Percentiles rank a stretch among this genome's conserved stretches.
Conservation (phyloP, 2,329 filamentous ascomycete species). For the Alternaria rosae region DNA sequence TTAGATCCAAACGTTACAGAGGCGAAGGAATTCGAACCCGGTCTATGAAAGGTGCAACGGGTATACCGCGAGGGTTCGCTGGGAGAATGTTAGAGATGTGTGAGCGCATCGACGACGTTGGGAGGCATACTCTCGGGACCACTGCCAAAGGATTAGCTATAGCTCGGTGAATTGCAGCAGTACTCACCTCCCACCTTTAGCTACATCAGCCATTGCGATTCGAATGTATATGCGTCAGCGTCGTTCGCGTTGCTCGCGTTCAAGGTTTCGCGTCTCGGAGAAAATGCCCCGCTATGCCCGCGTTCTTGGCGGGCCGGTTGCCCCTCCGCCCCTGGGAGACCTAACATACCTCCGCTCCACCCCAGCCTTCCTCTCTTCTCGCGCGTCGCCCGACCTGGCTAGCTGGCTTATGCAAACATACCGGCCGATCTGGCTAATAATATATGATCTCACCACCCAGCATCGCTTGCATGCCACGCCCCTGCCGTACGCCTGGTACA, state of each 20-base stretch:
- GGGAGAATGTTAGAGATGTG: conserved; percentile 46
- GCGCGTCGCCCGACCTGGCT: neutral
- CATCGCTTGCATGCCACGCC: conserved; percentile 1
- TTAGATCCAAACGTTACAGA: neutral
- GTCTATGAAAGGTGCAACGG: conserved; percentile 18
- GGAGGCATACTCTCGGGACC: conserved; percentile 11
- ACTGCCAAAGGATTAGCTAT: conserved; percentile 5
- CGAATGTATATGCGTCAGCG: conserved; percentile 1
- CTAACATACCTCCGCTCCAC: neutral
- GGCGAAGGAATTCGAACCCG: neutral
- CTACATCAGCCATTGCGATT: conserved; percentile 38
- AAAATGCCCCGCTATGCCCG: conserved; percentile 23
- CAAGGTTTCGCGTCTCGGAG: conserved; percentile 33
- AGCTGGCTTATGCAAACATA: neutral
- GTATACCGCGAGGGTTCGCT: conserved; percentile 17
- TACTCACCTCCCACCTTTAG: conserved; percentile 35
- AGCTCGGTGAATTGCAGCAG: neutral
- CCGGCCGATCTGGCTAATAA: neutral
- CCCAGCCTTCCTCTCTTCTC: neutral
- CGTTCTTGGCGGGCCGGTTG: conserved; percentile 8
- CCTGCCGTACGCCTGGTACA: conserved; percentile 1
- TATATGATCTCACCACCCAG: conserved; percentile 12
- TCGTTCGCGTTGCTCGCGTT: conserved; percentile 17
- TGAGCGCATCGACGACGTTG: neutral
- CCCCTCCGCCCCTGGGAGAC: conserved; percentile 3